phyloP scores from a whole-genome alignment of 768 basidiomycete species.

The Lactifluus volemus region DNA sequence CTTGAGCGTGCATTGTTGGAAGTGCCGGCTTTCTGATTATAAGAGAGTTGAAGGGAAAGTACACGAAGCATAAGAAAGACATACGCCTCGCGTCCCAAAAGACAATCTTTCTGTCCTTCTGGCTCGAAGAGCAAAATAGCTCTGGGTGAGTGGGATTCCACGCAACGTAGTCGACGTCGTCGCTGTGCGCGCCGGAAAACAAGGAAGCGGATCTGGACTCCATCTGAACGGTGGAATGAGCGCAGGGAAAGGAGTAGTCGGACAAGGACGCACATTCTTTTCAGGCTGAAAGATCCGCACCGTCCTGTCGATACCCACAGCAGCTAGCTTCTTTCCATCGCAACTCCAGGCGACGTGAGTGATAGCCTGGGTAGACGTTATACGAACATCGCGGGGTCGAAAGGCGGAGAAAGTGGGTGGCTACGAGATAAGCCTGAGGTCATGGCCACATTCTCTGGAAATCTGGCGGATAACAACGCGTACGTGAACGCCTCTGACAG shows the following conservation, averaged over 20 bases:
- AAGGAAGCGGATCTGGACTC: conserved; percentile 56
- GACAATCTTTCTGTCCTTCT: conserved; percentile 63
- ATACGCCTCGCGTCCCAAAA: conserved; percentile 83
- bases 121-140: conserved; percentile 71
- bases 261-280: conserved; percentile 48
- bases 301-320: conserved; percentile 75
- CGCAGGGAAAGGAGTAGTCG: background rate
- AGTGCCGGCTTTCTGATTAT: conserved; percentile 54
- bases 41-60: background rate
- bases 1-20: conserved; percentile 52
- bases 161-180: conserved; percentile 73
- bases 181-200: conserved; percentile 63
- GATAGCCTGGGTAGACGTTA: conserved; percentile 54
- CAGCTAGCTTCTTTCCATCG: conserved; percentile 72
- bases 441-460: background rate
- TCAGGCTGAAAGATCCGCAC: conserved; percentile 73
- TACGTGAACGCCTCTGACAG: conserved; percentile 68
- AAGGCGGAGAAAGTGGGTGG: conserved; percentile 74
- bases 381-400: conserved; percentile 65
- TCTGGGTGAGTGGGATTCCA: conserved; percentile 86
- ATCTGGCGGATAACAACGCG: conserved; percentile 23
- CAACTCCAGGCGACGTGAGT: conserved; percentile 79
- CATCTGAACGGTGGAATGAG: conserved; percentile 38
- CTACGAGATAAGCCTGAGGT: conserved; percentile 28
- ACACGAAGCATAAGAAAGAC: conserved; percentile 19